These are phyloP conservation scores for Primulina eburnea DNA, from an alignment of 257 asterid species.

Conservation along the genomic window DNA sequence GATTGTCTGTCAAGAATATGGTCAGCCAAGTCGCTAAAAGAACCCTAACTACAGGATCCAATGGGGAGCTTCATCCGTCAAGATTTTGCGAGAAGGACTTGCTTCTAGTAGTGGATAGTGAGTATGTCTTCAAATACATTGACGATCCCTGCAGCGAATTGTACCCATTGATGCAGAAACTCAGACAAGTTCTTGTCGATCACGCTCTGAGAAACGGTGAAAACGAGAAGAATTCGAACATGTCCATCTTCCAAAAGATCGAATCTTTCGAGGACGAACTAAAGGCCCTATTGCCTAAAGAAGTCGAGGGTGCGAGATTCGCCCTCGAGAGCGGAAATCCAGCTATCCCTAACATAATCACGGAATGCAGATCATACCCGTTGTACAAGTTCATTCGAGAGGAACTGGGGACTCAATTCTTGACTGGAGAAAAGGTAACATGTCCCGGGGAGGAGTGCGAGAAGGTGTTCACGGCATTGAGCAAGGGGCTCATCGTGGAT, in stretches of 20 bases:
- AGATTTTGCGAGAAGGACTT: slow-evolving; percentile 46
- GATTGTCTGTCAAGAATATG: slow-evolving; percentile 38
- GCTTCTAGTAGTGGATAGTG: slow-evolving; percentile 43
- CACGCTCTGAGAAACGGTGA: slow-evolving; percentile 46
- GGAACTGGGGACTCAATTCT: slow-evolving; percentile 32
- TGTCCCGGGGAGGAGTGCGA: slow-evolving; percentile 52
- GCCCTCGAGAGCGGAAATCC: slow-evolving; percentile 42
- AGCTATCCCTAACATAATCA: slow-evolving; percentile 32
- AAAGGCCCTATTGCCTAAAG: slow-evolving; percentile 37
- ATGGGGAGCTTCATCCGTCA: slow-evolving; percentile 49
- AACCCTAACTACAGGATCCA: slow-evolving; percentile 37
- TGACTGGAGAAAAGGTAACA: slow-evolving; percentile 41
- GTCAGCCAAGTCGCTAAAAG: slow-evolving; percentile 48
- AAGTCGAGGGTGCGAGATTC: slow-evolving; percentile 40
- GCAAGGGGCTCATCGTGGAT: slow-evolving; percentile 35
- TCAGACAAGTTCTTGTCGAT: slow-evolving; percentile 46
- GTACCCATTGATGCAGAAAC: slow-evolving; percentile 45
- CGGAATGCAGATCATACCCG: slow-evolving; percentile 50
- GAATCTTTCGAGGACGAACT: slow-evolving; percentile 44
- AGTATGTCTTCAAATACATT: slow-evolving; percentile 35
- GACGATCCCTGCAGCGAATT: slow-evolving; percentile 44
- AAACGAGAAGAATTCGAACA: slow-evolving; percentile 32
- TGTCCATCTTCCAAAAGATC: slow-evolving; percentile 50
- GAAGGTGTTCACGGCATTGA: slow-evolving; percentile 45
- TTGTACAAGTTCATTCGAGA: slow-evolving; percentile 44